A percentile compares a stretch with the other conserved stretches of the same genome.
phyloP scores from a whole-genome alignment of 495 filamentous ascomycete species.

The Tirmania nivea region DNA sequence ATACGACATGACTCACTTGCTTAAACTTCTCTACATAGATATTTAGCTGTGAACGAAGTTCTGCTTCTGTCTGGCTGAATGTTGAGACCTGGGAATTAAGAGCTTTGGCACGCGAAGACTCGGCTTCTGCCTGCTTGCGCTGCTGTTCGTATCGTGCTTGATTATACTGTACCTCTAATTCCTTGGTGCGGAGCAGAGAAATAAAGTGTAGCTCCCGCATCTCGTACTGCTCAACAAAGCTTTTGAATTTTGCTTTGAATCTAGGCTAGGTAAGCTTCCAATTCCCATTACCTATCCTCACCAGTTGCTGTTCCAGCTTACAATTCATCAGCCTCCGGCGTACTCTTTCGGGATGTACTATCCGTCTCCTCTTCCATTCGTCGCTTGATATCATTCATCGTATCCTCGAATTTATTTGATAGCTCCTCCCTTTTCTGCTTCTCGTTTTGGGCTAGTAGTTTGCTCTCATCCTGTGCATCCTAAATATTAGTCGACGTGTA shows the following conservation, averaged over 20 bases:
- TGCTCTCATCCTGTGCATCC: slow-evolving; percentile 58
- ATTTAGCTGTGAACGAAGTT: slow-evolving; percentile 83
- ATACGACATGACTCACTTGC: slow-evolving; percentile 44
- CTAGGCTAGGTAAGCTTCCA: background rate
- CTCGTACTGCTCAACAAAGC: slow-evolving; percentile 87
- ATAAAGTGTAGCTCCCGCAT: slow-evolving; percentile 80
- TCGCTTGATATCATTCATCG: slow-evolving; percentile 60
- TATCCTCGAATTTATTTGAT: slow-evolving; percentile 56
- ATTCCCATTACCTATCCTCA: background rate
- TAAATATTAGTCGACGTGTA: slow-evolving; percentile 6
- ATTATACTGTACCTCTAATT: slow-evolving; percentile 85
- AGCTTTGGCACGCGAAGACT: slow-evolving; percentile 54
- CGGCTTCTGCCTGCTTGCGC: slow-evolving; percentile 63
- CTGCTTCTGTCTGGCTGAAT: slow-evolving; percentile 86
- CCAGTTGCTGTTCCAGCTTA: slow-evolving; percentile 24
- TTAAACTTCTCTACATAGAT: slow-evolving; percentile 99
- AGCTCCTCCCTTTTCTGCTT: slow-evolving; percentile 60
- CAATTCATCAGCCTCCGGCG: slow-evolving; percentile 73
- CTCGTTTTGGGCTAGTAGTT: slow-evolving; percentile 62
- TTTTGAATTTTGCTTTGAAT: slow-evolving; percentile 72
- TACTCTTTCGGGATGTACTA: slow-evolving; percentile 44
- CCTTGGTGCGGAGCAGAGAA: slow-evolving; percentile 72
- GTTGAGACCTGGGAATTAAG: slow-evolving; percentile 81
- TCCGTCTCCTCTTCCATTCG: slow-evolving; percentile 57
- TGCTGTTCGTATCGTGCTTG: slow-evolving; percentile 71